Percentiles rank a stretch among this genome's conserved stretches.
These are phyloP conservation scores for Spathaspora gorwiae DNA, from an alignment of 805 yeast genomes.

Conservation along the genomic window DNA sequence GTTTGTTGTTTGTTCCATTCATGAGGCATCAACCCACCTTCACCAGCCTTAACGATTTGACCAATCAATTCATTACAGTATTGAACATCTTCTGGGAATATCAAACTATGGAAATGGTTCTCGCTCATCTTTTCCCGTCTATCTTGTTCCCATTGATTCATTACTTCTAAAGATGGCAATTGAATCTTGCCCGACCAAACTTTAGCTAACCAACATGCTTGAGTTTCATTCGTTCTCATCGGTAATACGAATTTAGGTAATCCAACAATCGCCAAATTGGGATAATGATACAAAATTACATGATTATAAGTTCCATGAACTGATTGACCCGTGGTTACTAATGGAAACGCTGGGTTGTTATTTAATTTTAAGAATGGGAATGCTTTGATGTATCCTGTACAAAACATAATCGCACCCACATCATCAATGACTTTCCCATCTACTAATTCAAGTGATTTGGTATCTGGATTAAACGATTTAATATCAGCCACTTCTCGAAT, in stretches of 20 bases:
- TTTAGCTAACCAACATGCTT: constrained; percentile 41
- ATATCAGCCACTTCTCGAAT: constrained; percentile 45
- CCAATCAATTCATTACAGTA: constrained; percentile 43
- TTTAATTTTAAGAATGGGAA: constrained; percentile 25
- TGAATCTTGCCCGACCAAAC: constrained; percentile 37
- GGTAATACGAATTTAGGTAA: constrained; percentile 46
- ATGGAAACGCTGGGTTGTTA: constrained; percentile 11
- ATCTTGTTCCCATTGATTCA: constrained; percentile 25
- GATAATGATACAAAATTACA: constrained; percentile 43
- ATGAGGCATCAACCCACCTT: constrained; percentile 51
- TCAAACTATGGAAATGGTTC: constrained; percentile 34
- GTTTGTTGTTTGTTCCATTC: constrained; percentile 49
- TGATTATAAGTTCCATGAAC: constrained; percentile 42
- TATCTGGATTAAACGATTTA: constrained; percentile 27
- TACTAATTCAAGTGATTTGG: constrained; percentile 14
- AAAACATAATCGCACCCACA: constrained; percentile 29
- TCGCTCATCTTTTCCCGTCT: constrained; percentile 24
- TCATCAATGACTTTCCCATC: constrained; percentile 20
- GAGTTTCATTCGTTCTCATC: constrained; percentile 47
- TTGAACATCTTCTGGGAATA: constrained; percentile 51
- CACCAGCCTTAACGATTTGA: constrained; percentile 10
- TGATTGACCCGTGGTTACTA: constrained; percentile 30
- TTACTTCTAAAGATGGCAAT: constrained; percentile 36
- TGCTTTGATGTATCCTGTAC: constrained; percentile 37
- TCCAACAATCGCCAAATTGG: constrained; percentile 39